Percentiles rank a stretch among this genome's conserved stretches.
These are phyloP conservation scores for Leucocoprinus sp. DNA, from an alignment of 768 basidiomycete genomes.

Conservation along the genomic window DNA sequence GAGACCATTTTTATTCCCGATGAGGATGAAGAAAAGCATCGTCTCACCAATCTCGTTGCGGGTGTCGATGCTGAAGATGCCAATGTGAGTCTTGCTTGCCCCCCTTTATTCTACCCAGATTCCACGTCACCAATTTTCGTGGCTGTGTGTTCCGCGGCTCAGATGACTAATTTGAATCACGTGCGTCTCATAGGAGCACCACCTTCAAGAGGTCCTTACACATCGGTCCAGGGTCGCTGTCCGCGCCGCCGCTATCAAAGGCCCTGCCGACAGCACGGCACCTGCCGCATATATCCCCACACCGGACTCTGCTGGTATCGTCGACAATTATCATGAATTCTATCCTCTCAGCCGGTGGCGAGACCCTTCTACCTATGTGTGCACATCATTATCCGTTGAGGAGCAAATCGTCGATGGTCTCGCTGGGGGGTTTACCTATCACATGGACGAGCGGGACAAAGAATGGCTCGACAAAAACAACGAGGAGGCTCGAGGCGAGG, in stretches of 20 bases:
- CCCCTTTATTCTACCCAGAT: constrained; percentile 20
- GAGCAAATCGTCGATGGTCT: constrained; percentile 57
- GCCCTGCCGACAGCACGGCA: constrained; percentile 26
- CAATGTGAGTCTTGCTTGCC: constrained; percentile 60
- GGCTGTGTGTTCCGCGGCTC: constrained; percentile 45
- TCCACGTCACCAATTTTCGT: constrained; percentile 35
- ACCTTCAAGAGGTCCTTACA: constrained; percentile 41
- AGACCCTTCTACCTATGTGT: constrained; percentile 71
- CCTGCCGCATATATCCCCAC: constrained; percentile 82
- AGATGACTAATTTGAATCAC: constrained; percentile 36
- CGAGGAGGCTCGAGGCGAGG: constrained; percentile 76
- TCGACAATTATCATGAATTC: constrained; percentile 68
- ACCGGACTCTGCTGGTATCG: constrained; percentile 79
- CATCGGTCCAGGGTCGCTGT: constrained; percentile 22
- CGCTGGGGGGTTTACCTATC: constrained; percentile 75
- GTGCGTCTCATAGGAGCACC: constrained; percentile 38
- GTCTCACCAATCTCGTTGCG: constrained; percentile 65
- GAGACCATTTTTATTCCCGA: constrained; percentile 77
- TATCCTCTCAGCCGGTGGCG: constrained; percentile 66
- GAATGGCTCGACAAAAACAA: constrained; percentile 94
- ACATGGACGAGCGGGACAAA: constrained; percentile 93
- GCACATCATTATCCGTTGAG: constrained; percentile 81
- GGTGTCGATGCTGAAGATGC: constrained; percentile 92
- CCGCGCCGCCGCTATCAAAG: constrained; percentile 16
- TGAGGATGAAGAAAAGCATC: constrained; percentile 78